These are phyloP conservation scores for Guyanaporus albipodus DNA, from an alignment of 768 basidiomycete species.

Conservation along the genomic window DNA sequence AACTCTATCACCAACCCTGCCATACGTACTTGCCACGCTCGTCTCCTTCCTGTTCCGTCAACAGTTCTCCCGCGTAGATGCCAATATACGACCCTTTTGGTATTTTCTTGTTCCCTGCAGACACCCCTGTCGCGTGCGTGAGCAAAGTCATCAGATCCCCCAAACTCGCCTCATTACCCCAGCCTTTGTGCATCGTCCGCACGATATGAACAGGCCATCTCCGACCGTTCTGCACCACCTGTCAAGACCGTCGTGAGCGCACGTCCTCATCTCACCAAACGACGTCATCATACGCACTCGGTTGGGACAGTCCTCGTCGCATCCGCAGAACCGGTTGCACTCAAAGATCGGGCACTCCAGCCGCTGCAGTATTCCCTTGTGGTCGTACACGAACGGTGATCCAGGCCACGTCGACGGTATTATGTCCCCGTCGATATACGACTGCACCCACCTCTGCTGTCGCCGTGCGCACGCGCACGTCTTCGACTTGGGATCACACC, in stretches of 20 bases:
- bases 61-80: slow-evolving; percentile 79
- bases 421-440: slow-evolving; percentile 16
- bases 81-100: slow-evolving; percentile 70
- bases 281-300: slow-evolving; percentile 47
- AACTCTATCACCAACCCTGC: neutral
- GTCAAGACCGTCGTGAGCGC: neutral
- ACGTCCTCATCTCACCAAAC: too few species aligned
- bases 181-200: slow-evolving; percentile 76
- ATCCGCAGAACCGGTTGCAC: slow-evolving; percentile 79
- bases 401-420: slow-evolving; percentile 34
- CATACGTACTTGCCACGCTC: slow-evolving; percentile 59
- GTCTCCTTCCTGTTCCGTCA: slow-evolving; percentile 67
- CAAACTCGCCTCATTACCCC: slow-evolving; percentile 52
- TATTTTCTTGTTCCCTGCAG: slow-evolving; percentile 62
- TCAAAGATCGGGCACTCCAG: slow-evolving; percentile 70
- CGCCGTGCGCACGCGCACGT: slow-evolving; percentile 65
- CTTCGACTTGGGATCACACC: slow-evolving; percentile 70
- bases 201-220: slow-evolving; percentile 57
- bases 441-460: slow-evolving; percentile 40
- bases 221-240: slow-evolving; percentile 86
- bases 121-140: slow-evolving; percentile 51
- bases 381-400: slow-evolving; percentile 68
- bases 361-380: slow-evolving; percentile 48
- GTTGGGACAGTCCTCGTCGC: slow-evolving; percentile 78
- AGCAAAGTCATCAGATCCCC: neutral